Evolutionary conservation across 1,139 yeast species (phyloP).

Genomic region (Yamadazyma dendronema): DNA sequence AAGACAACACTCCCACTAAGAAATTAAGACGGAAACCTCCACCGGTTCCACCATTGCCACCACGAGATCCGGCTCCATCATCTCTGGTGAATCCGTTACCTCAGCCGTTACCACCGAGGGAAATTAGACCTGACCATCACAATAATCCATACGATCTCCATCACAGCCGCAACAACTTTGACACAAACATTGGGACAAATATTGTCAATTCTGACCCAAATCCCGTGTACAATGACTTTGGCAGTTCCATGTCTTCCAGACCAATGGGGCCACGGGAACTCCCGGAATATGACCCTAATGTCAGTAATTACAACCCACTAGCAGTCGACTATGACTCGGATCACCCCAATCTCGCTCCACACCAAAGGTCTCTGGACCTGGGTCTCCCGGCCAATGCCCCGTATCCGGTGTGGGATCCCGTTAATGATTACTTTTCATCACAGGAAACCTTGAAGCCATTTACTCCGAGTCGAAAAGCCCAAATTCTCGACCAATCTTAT

Average conservation of each 20-base stretch:
- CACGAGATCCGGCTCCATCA: neutral
- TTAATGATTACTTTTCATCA: slow-evolving; percentile 5
- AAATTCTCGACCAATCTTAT: slow-evolving; percentile 14
- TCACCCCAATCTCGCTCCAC: neutral
- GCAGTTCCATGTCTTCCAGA: slow-evolving; percentile 5
- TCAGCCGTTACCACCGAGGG: too few relatives aligned
- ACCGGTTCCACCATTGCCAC: slow-evolving; percentile 1
- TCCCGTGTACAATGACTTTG: neutral
- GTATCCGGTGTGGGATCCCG: slow-evolving; percentile 17
- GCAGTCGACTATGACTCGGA: neutral
- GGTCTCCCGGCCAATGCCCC: too few relatives aligned
- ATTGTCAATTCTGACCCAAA: neutral
- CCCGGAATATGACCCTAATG: slow-evolving; percentile 28
- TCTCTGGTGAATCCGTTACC: too few relatives aligned
- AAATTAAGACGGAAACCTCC: slow-evolving; percentile 2
- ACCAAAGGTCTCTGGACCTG: neutral
- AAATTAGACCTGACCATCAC: too few relatives aligned
- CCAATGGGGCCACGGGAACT: slow-evolving; percentile 46
- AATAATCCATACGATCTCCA: too few relatives aligned
- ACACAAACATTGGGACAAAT: too few relatives aligned
- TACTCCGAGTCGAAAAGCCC: slow-evolving; percentile 9
- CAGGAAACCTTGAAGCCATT: slow-evolving; percentile 1
- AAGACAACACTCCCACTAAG: slow-evolving; percentile 1
- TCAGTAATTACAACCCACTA: slow-evolving; percentile 3
- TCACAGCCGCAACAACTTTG: too few relatives aligned